Evolutionary conservation across 176 grass and related monocot genomes (phyloP), one percentile per base, ranked within the genome.

Genomic region (Carex cristatella): DNA sequence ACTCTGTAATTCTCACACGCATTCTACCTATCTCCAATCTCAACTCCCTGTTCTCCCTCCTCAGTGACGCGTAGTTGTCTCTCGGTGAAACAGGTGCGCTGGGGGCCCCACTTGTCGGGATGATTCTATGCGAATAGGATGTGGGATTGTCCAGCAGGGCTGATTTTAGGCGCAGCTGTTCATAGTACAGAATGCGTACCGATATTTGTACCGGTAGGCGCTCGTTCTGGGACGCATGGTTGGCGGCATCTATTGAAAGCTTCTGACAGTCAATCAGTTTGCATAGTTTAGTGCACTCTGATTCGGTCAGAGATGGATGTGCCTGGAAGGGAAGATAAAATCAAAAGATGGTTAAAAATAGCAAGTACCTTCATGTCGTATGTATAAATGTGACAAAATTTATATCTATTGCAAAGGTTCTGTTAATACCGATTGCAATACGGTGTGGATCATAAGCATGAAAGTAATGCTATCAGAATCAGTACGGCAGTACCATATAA

Each of bases 11-110:
- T 38, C 94, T 87, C 79, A 91, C 88, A 15, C 90, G 86, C 94
- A 97, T 94, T 84, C 94, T 82, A 81, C 90, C 89, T 2, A 97
- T 67, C 88, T 97, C 94, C 33, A 97, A 87, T 86, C 92, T 94
- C 76, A 97, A 84, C 88, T 97, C 92, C 59, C 90, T 86, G 87
- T 97, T 97, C 80, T 97, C 94, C 82, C 92, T 86, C 85, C 94
- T 74, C 85, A 97, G 66, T 70, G 89, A 97, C 7, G 94, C 94
- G 55, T 97, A 97, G 87, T 91, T 97, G 86, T 97, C 94, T 0
- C 86, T 86, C 11, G 94, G 91, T 4, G 94, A 97, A 71, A 88
- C 84, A 30, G 85, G 88, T 53, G 88, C 90, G 44, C 89, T 91
- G 32, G 89, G 86, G 54, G 89, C 88, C 28, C 87, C 94, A 55